phyloP scores from a whole-genome alignment of 345 rosid species.

The Balakata baccata region DNA sequence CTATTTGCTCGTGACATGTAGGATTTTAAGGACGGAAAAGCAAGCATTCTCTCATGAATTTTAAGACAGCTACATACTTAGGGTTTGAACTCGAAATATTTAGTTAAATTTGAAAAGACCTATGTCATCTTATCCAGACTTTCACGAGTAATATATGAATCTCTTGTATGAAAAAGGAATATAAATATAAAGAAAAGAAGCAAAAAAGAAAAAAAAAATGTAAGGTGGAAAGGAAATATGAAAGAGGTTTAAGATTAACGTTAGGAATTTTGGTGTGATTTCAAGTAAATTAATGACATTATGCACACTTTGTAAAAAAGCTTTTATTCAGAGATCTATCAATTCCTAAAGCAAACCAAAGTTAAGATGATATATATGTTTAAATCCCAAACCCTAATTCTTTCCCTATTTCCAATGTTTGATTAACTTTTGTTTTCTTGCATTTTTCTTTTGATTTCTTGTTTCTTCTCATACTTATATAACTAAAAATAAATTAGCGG shows the following conservation, averaged over 20 bases:
- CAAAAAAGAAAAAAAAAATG: not conserved
- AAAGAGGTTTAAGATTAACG: slow-evolving; percentile 25
- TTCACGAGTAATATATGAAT: too few relatives aligned
- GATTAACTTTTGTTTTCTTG: slow-evolving; percentile 29
- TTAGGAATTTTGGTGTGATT: slow-evolving; percentile 20
- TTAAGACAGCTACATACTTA: too few relatives aligned
- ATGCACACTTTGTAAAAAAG: slow-evolving; percentile 37
- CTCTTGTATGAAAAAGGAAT: slow-evolving; percentile 10
- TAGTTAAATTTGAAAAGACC: too few relatives aligned
- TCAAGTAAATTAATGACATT: not conserved
- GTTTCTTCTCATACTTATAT: not conserved
- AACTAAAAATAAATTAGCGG: not conserved
- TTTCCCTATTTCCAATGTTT: slow-evolving; percentile 58
- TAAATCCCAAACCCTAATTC: slow-evolving; percentile 40
- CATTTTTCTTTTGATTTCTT: slow-evolving; percentile 22
- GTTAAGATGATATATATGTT: slow-evolving; percentile 6
- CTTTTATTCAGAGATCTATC: slow-evolving; percentile 29
- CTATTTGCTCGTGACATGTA: too few relatives aligned
- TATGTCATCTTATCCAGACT: too few relatives aligned
- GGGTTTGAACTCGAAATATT: too few relatives aligned
- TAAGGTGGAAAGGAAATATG: slow-evolving; percentile 24
- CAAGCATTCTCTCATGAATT: too few relatives aligned
- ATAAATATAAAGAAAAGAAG: not conserved
- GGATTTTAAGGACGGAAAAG: too few relatives aligned
- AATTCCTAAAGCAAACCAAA: slow-evolving; percentile 33